Conservation (phyloP, 306 rosid genomes). For the Medicago ruthenica region DNA sequence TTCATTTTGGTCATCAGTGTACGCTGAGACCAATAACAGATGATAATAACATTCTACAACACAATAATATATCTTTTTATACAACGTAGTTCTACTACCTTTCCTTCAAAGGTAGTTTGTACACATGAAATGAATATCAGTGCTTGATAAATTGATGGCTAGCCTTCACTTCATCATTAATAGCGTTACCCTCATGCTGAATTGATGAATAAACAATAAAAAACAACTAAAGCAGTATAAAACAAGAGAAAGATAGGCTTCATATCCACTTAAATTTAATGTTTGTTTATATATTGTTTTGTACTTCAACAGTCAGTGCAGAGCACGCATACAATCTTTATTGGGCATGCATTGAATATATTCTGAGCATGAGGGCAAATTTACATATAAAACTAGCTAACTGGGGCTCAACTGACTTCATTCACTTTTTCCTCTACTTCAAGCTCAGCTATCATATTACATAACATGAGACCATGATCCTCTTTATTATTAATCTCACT, state of each 20-base stretch:
- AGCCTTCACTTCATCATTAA: neutral
- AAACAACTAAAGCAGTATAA: neutral
- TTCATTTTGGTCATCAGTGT: slow-evolving; percentile 7
- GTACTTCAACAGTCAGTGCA: slow-evolving; percentile 24
- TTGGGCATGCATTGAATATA: slow-evolving; percentile 12
- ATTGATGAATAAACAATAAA: slow-evolving; percentile 18
- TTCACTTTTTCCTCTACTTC: slow-evolving; percentile 17
- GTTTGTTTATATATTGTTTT: slow-evolving; percentile 17
- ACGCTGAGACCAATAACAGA: neutral
- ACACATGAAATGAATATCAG: neutral
- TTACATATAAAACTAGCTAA: slow-evolving; percentile 1
- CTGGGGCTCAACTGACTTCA: neutral
- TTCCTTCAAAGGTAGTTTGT: slow-evolving; percentile 4
- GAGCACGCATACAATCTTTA: neutral
- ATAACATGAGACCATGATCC: slow-evolving; percentile 36
- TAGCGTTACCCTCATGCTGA: neutral
- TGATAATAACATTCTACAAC: neutral
- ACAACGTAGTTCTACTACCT: slow-evolving; percentile 1
- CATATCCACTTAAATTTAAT: slow-evolving; percentile 28
- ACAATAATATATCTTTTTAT: neutral
- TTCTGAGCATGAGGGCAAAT: slow-evolving; percentile 26
- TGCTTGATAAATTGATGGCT: neutral
- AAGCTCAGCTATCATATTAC: slow-evolving; percentile 38
- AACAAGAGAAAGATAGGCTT: neutral
- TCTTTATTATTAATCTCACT: slow-evolving; percentile 39